These are phyloP conservation scores for Ceratocystis papillata DNA, from an alignment of 2,329 filamentous ascomycete species.

Conservation along the genomic window DNA sequence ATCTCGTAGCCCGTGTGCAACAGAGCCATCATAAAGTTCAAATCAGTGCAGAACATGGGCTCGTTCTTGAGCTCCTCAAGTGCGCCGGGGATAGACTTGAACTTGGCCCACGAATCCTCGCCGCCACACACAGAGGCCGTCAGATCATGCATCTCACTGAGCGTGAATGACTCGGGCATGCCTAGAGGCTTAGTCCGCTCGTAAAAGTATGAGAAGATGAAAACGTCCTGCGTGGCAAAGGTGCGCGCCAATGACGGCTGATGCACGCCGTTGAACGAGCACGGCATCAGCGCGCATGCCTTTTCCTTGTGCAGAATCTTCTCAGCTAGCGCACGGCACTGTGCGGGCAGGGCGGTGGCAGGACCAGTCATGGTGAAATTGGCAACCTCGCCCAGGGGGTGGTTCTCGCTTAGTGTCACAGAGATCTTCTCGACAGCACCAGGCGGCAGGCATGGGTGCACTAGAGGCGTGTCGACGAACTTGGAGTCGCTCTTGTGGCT, in stretches of 20 bases:
- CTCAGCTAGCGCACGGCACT: conserved; percentile 84
- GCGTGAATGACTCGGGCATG: conserved; percentile 95
- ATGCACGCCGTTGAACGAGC: conserved; percentile 95
- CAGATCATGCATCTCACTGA: conserved; percentile 79
- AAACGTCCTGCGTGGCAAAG: conserved; percentile 81
- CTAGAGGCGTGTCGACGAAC: conserved; percentile 61
- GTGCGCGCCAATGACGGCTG: conserved; percentile 88
- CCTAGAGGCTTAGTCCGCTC: conserved; percentile 88
- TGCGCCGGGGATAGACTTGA: conserved; percentile 63
- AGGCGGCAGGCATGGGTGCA: conserved; percentile 77
- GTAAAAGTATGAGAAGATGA: conserved; percentile 96
- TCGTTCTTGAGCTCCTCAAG: conserved; percentile 68
- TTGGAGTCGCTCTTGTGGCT: conserved; percentile 48
- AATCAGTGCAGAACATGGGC: conserved; percentile 84
- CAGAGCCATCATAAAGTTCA: conserved; percentile 92
- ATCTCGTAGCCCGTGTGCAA: conserved; percentile 96
- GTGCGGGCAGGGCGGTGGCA: conserved; percentile 59
- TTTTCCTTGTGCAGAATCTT: conserved; percentile 81
- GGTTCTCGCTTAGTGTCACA: conserved; percentile 56
- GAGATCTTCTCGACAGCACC: conserved; percentile 60
- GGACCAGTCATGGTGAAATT: conserved; percentile 85
- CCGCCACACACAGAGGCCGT: conserved; percentile 76
- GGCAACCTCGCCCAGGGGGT: conserved; percentile 52
- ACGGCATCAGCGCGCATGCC: conserved; percentile 73
- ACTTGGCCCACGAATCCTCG: conserved; percentile 62